Evolutionary conservation across 2,329 filamentous ascomycete genomes (phyloP), one percentile per base, ranked within the genome.

Genomic region (Triangularia setosa): DNA sequence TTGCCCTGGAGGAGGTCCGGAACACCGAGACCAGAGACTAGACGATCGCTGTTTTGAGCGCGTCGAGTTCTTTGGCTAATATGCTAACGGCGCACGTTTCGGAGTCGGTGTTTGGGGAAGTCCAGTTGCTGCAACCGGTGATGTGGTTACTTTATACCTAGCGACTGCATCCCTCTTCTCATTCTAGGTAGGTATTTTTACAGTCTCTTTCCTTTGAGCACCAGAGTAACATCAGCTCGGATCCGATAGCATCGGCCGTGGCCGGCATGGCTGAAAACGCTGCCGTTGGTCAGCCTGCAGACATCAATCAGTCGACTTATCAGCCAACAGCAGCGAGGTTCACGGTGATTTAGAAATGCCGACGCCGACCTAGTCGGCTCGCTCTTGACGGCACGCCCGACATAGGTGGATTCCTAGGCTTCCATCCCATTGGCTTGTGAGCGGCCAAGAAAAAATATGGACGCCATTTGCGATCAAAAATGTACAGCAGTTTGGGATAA

Each of bases 91-190:
- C 30, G 23, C 58, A 53, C 23, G 55, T 55, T 25, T 66, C 69
- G 70, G 69, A 69, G 66, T 65, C 63, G 35, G 62, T 23, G 40
- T 60, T 69, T 68, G 70, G 70, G 70, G 69, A 71, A 72, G 70
- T 72, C 69, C 70, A 67, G 69, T 14, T n/a, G 35, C 24, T 44
- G 30, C 60, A 35, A 53, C 57, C 16, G 25, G 40, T n/a, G 40
- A 21, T 48, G n/a, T n/a, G n/a, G 40, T 48, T 48, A 48, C 53
- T 23, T 53, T 23, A 18, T 28, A n/a, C 12, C 16, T 25, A 40
- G 55, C 59, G 40, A 27, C 55, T 44, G 55, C 23, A 9, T 35
- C 35, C 60, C 58, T 60, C 44, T 48, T 6, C 40, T 9, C n/a
- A 12, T 18, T 11, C 18, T 48, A 48, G 7, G 30, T 6, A n/a